Base-by-base conservation (phyloP, 177 flowering plant species). In the Vitis hybrid region DNA sequence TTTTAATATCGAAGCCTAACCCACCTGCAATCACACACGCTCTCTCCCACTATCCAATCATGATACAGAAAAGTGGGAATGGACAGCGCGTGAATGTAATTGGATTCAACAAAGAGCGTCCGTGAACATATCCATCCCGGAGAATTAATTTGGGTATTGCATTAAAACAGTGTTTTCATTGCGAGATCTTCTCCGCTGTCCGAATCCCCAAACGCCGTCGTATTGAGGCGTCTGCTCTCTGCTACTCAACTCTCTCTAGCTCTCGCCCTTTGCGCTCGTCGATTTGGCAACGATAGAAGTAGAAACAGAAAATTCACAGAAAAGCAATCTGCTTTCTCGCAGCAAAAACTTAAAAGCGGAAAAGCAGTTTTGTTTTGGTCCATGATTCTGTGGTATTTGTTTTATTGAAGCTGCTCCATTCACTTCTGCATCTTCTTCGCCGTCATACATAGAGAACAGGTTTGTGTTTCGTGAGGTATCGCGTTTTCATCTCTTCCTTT, bases 161-260 rank as follows among this genome's bases (percentile, higher is more conserved):
- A 64, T 38, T 51, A 38, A 63, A 24, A 64, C 63, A 64, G 68
- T 18, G 9, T 14, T 65, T 67, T 19, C 59, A 59, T 66, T 58
- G 57, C 63, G 60, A 17, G 73, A 70, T 70, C 59, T 20, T 64
- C 68, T 54, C 28, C 10, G 54, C 68, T 71, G 71, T 67, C 75
- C 2, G 61, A 65, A 54, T 11, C 67, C 64, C 20, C 54, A 74
- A 74, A 57, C 62, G 11, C 51, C 10, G 65, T 62, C 63, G 44
- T 28, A 24, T 60, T 60, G 18, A 55, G 17, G 17, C 65, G 47
- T 38, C 47, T 38, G 47, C 47, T 38, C 61, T 0, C 65, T 15
- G n/a, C 51, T 31, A 10, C 65, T 17, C 1, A 17, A 14, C 50
- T 33, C 51, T n/a, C 65, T 38, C 51, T 33, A 52, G 3, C 55